Evolutionary conservation across 148 eudicot species (phyloP).

Genomic region (Chenopodium formosanum): DNA sequence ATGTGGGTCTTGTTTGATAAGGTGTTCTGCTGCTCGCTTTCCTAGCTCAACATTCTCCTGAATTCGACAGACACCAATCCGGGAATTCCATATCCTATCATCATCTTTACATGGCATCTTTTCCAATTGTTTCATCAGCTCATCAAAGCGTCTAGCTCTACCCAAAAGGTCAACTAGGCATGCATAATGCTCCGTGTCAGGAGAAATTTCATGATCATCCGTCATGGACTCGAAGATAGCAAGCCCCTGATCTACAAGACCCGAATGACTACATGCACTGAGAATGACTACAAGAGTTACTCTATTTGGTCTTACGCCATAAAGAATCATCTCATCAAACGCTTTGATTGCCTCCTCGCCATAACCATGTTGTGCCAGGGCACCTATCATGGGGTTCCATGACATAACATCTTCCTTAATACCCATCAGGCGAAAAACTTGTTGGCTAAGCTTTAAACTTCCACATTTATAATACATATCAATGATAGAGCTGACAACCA

Average conservation of each 20-base stretch:
- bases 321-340: slow-evolving; percentile 52
- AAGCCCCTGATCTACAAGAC: too few species aligned
- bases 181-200: too few species aligned
- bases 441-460: slow-evolving; percentile 43
- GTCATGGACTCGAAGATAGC: too few species aligned
- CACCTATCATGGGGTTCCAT: slow-evolving; percentile 77
- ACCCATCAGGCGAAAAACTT: slow-evolving; percentile 44
- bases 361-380: slow-evolving; percentile 70
- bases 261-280: slow-evolving; percentile 72
- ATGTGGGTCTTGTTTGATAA: slow-evolving; percentile 52
- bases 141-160: too few species aligned
- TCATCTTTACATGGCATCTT: too few species aligned
- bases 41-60: slow-evolving; percentile 58
- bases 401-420: slow-evolving; percentile 49
- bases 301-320: slow-evolving; percentile 55
- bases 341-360: slow-evolving; percentile 48
- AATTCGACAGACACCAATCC: slow-evolving; percentile 62
- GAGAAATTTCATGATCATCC: too few species aligned
- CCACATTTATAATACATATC: slow-evolving; percentile 90
- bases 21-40: slow-evolving; percentile 49
- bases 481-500: slow-evolving; percentile 69
- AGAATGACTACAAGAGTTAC: slow-evolving; percentile 60
- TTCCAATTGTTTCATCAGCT: too few species aligned
- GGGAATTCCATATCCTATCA: too few species aligned
- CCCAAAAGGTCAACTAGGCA: too few species aligned